Evolutionary conservation across 164 flowering plant genomes (phyloP).

Genomic region (Hamamelis virginiana): DNA sequence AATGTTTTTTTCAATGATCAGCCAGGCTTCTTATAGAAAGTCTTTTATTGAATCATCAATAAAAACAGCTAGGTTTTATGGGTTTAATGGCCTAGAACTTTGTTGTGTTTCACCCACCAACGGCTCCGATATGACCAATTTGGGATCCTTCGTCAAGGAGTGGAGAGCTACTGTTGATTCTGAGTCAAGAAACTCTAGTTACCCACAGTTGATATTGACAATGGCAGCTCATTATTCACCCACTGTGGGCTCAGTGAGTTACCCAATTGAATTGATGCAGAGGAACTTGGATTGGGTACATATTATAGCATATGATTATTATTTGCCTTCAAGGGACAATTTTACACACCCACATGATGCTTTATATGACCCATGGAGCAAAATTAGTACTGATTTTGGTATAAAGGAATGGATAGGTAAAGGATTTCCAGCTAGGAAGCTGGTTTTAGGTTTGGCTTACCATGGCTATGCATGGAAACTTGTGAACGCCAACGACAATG

Average conservation of each 20-base stretch:
- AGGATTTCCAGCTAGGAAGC: background rate
- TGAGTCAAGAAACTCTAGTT: slow-evolving; percentile 14
- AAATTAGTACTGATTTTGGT: background rate
- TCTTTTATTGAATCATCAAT: slow-evolving; percentile 31
- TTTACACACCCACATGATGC: slow-evolving; percentile 6
- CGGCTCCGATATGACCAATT: slow-evolving; percentile 12
- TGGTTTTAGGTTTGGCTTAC: slow-evolving; percentile 26
- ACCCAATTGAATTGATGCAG: slow-evolving; percentile 4
- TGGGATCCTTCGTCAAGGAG: slow-evolving; percentile 23
- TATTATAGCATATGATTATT: slow-evolving; percentile 9
- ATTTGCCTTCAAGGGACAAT: background rate
- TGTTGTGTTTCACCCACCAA: background rate
- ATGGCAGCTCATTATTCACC: slow-evolving; percentile 4
- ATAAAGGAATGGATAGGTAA: too few species aligned
- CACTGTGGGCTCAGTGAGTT: background rate
- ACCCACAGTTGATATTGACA: slow-evolving; percentile 15
- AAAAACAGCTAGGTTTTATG: slow-evolving; percentile 28
- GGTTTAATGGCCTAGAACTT: slow-evolving; percentile 35
- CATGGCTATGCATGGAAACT: slow-evolving; percentile 12
- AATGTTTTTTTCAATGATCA: slow-evolving; percentile 7
- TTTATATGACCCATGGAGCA: background rate
- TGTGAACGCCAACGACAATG: slow-evolving; percentile 7
- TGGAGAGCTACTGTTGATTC: slow-evolving; percentile 23
- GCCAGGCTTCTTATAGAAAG: slow-evolving; percentile 5
- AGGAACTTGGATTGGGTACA: slow-evolving; percentile 18